Percentiles rank a stretch among this genome's conserved stretches.
These are phyloP conservation scores for Dendrobium chrysotoxum DNA, from an alignment of 106 monocot genomes.

Conservation along the genomic window DNA sequence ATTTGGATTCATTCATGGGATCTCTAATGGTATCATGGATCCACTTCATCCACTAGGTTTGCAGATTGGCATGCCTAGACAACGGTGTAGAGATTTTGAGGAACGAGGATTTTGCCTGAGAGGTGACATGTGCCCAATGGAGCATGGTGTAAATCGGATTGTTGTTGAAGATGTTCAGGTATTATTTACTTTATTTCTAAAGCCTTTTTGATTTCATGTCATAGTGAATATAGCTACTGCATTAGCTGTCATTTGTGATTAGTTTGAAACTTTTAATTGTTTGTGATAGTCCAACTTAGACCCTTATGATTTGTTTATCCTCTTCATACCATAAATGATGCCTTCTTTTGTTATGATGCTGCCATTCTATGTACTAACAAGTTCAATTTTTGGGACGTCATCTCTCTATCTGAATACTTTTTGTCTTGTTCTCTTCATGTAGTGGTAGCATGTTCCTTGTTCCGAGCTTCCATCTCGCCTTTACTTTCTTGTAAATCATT, in stretches of 20 bases:
- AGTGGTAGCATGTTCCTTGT: background rate
- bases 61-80: constrained; percentile 75
- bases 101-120: constrained; percentile 92
- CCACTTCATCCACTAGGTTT: constrained; percentile 69
- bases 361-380: background rate
- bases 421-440: background rate
- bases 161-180: constrained; percentile 99
- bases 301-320: background rate
- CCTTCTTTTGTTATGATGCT: background rate
- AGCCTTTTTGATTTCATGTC: background rate
- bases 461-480: background rate
- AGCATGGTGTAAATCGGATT: constrained; percentile 94
- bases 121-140: constrained; percentile 99
- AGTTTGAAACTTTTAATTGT: background rate
- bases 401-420: background rate
- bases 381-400: background rate
- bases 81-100: constrained; percentile 95
- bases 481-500: constrained; percentile 3
- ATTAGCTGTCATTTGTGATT: background rate
- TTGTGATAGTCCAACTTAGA: background rate
- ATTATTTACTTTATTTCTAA: constrained; percentile 7
- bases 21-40: constrained; percentile 68
- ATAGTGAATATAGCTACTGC: background rate
- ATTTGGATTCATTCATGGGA: constrained; percentile 87
- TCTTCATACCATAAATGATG: background rate